phyloP scores from a whole-genome alignment of 2,329 filamentous ascomycete genomes.

The Aaosphaeria pasadenensis region DNA sequence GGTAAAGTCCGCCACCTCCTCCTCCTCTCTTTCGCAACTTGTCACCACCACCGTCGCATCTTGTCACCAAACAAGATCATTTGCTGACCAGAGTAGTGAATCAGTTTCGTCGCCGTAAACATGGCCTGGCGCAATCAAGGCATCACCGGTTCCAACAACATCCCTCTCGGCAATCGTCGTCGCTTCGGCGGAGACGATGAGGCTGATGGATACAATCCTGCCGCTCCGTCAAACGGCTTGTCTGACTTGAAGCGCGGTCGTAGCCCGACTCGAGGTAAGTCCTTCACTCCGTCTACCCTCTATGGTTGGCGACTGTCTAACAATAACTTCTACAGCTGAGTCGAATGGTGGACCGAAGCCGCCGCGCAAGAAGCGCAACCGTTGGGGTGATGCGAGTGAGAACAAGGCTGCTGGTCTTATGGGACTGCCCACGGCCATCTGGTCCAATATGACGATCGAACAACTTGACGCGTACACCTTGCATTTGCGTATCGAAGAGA shows the following conservation, averaged over 20 bases:
- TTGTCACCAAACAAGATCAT: too few species aligned
- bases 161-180: constrained; percentile 81
- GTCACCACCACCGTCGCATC: too few species aligned
- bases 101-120: constrained; percentile 14
- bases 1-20: neutral
- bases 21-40: neutral
- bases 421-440: constrained; percentile 93
- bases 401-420: constrained; percentile 98
- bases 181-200: constrained; percentile 68
- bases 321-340: constrained; percentile 12
- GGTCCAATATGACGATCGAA: constrained; percentile 96
- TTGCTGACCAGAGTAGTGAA: too few species aligned
- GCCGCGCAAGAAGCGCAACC: constrained; percentile 95
- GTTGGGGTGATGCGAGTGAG: constrained; percentile 95
- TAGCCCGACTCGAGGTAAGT: constrained; percentile 78
- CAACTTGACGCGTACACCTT: constrained; percentile 96
- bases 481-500: constrained; percentile 96
- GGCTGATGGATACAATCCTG: constrained; percentile 47
- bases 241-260: constrained; percentile 77
- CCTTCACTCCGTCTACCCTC: neutral
- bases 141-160: constrained; percentile 97
- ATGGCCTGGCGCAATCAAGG: constrained; percentile 71
- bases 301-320: neutral
- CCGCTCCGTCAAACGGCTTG: constrained; percentile 43
- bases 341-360: constrained; percentile 72